Percentiles rank a stretch among this genome's conserved stretches.
Conservation (phyloP, 768 basidiomycete genomes). For the Tulasnella sp. region DNA sequence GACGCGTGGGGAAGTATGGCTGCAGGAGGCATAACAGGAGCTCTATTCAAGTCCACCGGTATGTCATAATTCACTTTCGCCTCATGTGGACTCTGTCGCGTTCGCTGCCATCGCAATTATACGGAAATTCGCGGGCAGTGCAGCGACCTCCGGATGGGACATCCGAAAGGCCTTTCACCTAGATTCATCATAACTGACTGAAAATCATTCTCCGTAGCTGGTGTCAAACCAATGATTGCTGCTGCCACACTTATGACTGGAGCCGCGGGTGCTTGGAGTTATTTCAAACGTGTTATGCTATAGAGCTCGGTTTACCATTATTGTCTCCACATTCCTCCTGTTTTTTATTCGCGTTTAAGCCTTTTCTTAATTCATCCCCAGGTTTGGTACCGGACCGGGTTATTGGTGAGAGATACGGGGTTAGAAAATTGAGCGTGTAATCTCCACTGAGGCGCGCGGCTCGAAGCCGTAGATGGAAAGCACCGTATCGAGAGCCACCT, state of each 20-base stretch:
- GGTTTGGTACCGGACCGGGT: no score
- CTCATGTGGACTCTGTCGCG: constrained; percentile 23
- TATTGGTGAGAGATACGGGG: no score
- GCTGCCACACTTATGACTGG: constrained; percentile 83
- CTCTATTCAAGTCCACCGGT: constrained; percentile 91
- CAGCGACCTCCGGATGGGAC: no score
- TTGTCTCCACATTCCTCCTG: neutral
- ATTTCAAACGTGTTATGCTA: constrained; percentile 72
- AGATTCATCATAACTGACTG: constrained; percentile 2
- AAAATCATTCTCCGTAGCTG: constrained; percentile 54
- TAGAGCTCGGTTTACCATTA: constrained; percentile 18
- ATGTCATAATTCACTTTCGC: constrained; percentile 27
- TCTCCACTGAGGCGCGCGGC: no score
- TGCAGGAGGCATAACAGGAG: constrained; percentile 83
- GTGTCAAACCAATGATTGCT: constrained; percentile 75
- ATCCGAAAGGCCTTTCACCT: neutral
- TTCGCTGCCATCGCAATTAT: constrained; percentile 19
- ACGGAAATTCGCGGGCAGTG: no score
- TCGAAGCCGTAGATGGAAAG: no score
- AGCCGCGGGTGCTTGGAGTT: constrained; percentile 87
- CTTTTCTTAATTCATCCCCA: no score
- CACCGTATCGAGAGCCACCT: no score
- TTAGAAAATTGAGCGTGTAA: no score
- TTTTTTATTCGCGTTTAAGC: neutral
- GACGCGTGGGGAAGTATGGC: constrained; percentile 85